These are phyloP conservation scores for Saccharum hybrid DNA, from an alignment of 202 grass and related monocot genomes.

Conservation along the genomic window DNA sequence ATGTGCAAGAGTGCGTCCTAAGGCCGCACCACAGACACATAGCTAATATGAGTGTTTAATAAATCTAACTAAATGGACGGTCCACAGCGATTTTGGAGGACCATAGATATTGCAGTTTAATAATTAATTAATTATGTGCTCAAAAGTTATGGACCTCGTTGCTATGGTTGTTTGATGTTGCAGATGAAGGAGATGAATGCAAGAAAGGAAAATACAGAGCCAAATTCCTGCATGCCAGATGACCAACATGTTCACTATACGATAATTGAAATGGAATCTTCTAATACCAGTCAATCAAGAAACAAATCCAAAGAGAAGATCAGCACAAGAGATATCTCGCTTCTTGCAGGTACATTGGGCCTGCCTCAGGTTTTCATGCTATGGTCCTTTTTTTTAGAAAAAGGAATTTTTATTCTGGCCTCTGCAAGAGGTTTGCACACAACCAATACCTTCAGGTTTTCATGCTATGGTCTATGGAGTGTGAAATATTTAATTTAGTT, in stretches of 20 bases:
- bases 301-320: slow-evolving; percentile 49
- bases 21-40: no score
- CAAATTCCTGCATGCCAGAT: slow-evolving; percentile 37
- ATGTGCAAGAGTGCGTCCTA: no score
- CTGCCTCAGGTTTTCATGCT: not conserved
- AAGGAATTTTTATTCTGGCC: no score
- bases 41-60: no score
- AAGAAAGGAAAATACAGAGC: slow-evolving; percentile 55
- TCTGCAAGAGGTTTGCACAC: no score
- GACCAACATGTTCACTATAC: slow-evolving; percentile 42
- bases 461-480: not conserved
- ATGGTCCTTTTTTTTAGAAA: no score
- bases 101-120: not conserved
- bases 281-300: slow-evolving; percentile 44
- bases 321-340: slow-evolving; percentile 43
- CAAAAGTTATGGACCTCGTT: no score
- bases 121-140: no score
- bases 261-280: slow-evolving; percentile 57
- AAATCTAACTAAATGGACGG: no score
- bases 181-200: slow-evolving; percentile 88
- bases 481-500: not conserved
- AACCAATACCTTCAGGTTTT: not conserved
- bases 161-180: slow-evolving; percentile 13
- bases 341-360: slow-evolving; percentile 54
- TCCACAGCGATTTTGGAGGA: not conserved